Base-by-base conservation (phyloP, 805 yeast species). In the Candida adriatica region DNA sequence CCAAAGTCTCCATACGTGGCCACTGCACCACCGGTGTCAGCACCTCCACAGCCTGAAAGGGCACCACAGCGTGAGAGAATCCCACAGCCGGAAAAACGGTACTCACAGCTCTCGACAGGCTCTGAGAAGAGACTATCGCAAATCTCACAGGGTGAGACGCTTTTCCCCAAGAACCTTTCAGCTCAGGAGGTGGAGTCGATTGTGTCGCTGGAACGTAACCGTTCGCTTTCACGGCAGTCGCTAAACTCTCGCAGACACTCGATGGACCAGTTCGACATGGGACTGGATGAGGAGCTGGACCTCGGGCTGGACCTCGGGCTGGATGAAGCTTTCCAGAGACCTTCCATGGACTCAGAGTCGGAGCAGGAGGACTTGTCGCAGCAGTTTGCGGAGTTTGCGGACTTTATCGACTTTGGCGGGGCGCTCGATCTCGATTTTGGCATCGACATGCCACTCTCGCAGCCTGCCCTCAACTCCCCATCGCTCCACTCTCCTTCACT, bases 101-200 rank as follows among this genome's bases (percentile, higher is more conserved):
- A 24, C 10, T 33, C 37, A 3, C 32, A 26, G 30, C 25, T 29
- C 21, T 33, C 37, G 6, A 26, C 17, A 9, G 17, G n/a, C 9
- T 27, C 21, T 5, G n/a, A 27, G 13, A 39, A 31, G 22, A 33
- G 44, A 16, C 24, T 32, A 6, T 39, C 50, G 6, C 39, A 34
- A 20, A 41, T 44, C 10, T 36, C 44, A 6, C 49, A 49, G 59
- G 77, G 79, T 16, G 79, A 80, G 34, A 73, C 76, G 0, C 53
- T 82, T 16, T 83, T 83, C 52, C 94, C 94, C 1, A 81, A 77
- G 49, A 70, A 75, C 3, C 59, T 83, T 19, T 78, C 68, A 35
- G 63, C 71, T 0, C 73, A 69, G 31, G 94, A 83, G 48, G 82
- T 83, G 8, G 83, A 79, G 42, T 76, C 83, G 27, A 83, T 83